Base-by-base conservation (phyloP, 805 yeast species). In the Lachancea sp. region DNA sequence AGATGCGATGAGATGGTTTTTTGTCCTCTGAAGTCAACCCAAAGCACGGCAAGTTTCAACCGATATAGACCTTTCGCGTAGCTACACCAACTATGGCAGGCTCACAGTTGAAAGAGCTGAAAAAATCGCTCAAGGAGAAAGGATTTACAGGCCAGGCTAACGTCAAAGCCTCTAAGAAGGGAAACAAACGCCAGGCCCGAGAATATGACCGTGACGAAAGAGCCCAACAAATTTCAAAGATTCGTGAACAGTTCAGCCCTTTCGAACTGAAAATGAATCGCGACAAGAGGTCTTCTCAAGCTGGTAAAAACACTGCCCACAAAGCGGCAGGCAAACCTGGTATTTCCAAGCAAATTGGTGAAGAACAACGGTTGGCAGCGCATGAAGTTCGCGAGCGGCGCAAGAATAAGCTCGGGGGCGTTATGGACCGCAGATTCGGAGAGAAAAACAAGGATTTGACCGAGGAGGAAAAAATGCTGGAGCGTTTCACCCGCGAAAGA, bases 401-500 rank as follows among this genome's bases (percentile, higher is more conserved):
- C 41, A 79, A 81, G 56, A 85, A 86, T 53, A 85, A 77, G 61
- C 79, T 73, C 32, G 96, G 97, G 42, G 87, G 86, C 1, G 58
- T 93, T 12, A 63, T 79, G 2, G 99, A 93, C 70, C 75, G 89
- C 53, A 79, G 96, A 67, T 91, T 93, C 64, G 99, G 99, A 62
- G 99, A 93, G 60, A 76, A 77, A 51, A 82, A 87, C 63, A 63
- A 71, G 7, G 64, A 71, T 39, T 58, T 93, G 71, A 77, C 83
- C n/a, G 81, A 81, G 11, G 98, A 93, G 65, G 96, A 93, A 54
- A 87, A 85, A 64, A 89, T 89, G 96, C 76, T 93, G 67, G 96
- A 85, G 60, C 81, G 99, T 69, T 93, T 88, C 70, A 86, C 96
- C 3, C 79, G 82, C 46, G 98, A 91, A 69, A 75, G 85, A 60